Conservation (phyloP, 2,329 filamentous ascomycete species). For the Chrysoporthe puriensis region DNA sequence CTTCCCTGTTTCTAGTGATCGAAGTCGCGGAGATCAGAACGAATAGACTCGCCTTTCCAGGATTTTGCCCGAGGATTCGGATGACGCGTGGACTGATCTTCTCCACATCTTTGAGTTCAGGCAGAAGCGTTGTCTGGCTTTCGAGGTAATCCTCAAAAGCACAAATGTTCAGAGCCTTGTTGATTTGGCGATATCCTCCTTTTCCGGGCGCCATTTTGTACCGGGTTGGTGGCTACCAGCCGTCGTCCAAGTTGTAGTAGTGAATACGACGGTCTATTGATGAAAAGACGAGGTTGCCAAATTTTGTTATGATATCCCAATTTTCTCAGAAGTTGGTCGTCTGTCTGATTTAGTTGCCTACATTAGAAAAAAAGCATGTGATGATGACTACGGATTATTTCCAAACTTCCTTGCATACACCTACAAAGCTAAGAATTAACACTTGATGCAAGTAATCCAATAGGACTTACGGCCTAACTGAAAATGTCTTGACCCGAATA, state of each 20-base stretch:
- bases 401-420: too few species aligned
- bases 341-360: too few species aligned
- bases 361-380: too few species aligned
- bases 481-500: neutral
- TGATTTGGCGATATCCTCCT: conserved; percentile 50
- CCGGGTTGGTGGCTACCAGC: neutral
- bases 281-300: neutral
- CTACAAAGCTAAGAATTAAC: neutral
- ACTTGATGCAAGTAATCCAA: neutral
- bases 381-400: too few species aligned
- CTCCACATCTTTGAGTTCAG: conserved; percentile 39
- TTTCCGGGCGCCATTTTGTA: neutral
- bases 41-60: conserved; percentile 42
- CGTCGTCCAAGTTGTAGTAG: neutral
- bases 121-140: conserved; percentile 41
- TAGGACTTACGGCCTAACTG: neutral
- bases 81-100: conserved; percentile 46
- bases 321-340: too few species aligned
- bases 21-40: neutral
- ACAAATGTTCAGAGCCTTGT: conserved; percentile 50
- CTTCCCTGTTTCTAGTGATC: neutral
- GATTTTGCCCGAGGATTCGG: conserved; percentile 48
- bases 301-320: too few species aligned
- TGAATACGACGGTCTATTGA: neutral
- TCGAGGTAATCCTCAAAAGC: conserved; percentile 53